Evolutionary conservation across 1,284 basidiomycete genomes (phyloP), one percentile per base, ranked within the genome.

Genomic region (Clitocybe nebularis): DNA sequence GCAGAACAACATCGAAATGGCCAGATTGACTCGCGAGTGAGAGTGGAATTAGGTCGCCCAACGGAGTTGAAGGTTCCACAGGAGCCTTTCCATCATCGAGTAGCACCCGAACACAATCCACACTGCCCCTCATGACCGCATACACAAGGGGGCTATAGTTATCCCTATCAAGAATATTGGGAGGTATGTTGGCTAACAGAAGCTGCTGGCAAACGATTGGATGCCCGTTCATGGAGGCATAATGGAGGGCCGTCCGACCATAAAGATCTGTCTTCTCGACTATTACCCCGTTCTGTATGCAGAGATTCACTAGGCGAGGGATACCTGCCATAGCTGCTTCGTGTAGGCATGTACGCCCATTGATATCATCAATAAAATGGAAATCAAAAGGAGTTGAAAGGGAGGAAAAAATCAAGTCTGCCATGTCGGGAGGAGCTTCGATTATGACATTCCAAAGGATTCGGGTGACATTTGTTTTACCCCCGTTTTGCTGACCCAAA

Each of bases 71-170:
- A 3, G 78, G 74, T 44, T 84, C 78, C 13, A 74, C 75, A 11
- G 72, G 74, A 39, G 82, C 79, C 26, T 72, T 73, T 28, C 77
- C 80, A 44, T 83, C 73, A 47, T 83, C 78, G 32, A 95, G 72
- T 39, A 97, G 71, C 30, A 86, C 84, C 43, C 74, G 73, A 38
- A 95, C 87, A 53, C 91, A 92, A 34, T 84, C 81, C 14, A 87
- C 80, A 48, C 84, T 83, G 8, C 96, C 96, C 57, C 82, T 83
- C 56, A 91, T 77, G 24, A 93, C 92, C 10, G 95, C 93, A 61
- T 98, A 95, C 41, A 97, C 83, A 34, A 98, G 74, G 6, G 95
- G 89, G 34, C 81, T 95, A 67, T 91, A 96, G 52, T 94, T 96
- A 62, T 99, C 96, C 67, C 89, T 80, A 61, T 98, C 95, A 38